Base-by-base conservation (phyloP, 2,329 filamentous ascomycete species). In the Colletotrichum cordylinicola region DNA sequence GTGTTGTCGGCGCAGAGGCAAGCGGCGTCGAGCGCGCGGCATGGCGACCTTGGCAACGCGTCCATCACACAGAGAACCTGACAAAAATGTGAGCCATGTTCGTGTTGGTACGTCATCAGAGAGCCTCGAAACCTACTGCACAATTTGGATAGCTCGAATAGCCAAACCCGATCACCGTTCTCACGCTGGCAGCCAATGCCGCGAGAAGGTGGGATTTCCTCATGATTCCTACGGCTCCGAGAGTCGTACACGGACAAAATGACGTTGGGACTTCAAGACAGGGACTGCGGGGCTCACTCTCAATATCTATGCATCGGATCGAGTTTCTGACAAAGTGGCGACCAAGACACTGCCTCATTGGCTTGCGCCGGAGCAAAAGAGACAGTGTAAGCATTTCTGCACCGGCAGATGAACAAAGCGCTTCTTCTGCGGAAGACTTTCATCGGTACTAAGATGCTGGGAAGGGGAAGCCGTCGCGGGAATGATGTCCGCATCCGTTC, bases 11-110 rank as follows among this genome's bases (percentile, higher is more conserved):
- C 27, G 33, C 66, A 69, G 15, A 69, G 52, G 24, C 66, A 69
- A 15, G 31, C 21, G 33, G 33, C 21, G 33, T 69, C 55, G 16
- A 69, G 55, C 6, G 6, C 55, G 18, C 9, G n/a, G 21, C 66
- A 69, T 4, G 21, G 13, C 21, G 66, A 60, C 27, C 37, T 18
- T 15, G 66, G 66, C 4, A 69, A 18, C 10, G 66, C 66, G 2
- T 60, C 66, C 21, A 43, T 18, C 18, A 60, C 52, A 21, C 66
- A 69, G 8, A n/a, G 0, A 3, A 69, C 66, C 66, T 69, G 24
- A 0, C 27, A 0, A 12, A 24, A 24, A n/a, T n/a, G 12, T 61
- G 0, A 61, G 29, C 8, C 18, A 31, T 13, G 0, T 33, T 9
- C 27, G 29, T 12, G 10, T 3, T 7, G 16, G 21, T 3, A 58